phyloP scores from a whole-genome alignment of 257 asterid species.

The Salvia hispanica region DNA sequence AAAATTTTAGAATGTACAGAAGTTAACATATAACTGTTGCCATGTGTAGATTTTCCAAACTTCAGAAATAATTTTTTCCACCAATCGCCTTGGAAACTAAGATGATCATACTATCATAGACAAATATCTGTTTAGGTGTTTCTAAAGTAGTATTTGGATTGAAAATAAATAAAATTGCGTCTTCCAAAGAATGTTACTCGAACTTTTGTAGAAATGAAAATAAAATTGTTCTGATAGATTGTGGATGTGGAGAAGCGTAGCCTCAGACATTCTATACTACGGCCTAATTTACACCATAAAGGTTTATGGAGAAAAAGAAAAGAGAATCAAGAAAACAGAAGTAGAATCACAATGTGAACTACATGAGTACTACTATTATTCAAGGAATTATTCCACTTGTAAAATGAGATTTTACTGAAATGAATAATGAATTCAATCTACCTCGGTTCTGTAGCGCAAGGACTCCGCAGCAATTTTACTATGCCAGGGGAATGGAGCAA shows the following conservation, averaged over 20 bases:
- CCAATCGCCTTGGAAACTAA: not conserved
- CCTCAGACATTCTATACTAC: not conserved
- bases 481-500: constrained; percentile 89
- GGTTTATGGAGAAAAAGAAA: not conserved
- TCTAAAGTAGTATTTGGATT: not conserved
- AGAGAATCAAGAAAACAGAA: not conserved
- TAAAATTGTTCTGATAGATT: not conserved
- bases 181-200: not conserved
- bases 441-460: constrained; percentile 97
- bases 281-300: not conserved
- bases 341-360: not conserved
- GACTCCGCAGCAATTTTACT: constrained; percentile 85
- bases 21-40: not conserved
- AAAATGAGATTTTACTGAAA: constrained; percentile 20
- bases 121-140: too few species aligned
- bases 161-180: not conserved
- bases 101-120: too few species aligned
- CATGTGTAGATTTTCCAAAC: not conserved
- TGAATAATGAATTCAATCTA: constrained; percentile 27
- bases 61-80: not conserved
- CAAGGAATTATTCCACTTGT: constrained; percentile 13
- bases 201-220: not conserved
- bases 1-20: not conserved
- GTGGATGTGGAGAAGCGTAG: not conserved
- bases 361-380: not conserved